A percentile compares a stretch with the other conserved stretches of the same genome.
Evolutionary conservation across 1,284 basidiomycete species (phyloP).

Genomic region (Fomes fomentarius): DNA sequence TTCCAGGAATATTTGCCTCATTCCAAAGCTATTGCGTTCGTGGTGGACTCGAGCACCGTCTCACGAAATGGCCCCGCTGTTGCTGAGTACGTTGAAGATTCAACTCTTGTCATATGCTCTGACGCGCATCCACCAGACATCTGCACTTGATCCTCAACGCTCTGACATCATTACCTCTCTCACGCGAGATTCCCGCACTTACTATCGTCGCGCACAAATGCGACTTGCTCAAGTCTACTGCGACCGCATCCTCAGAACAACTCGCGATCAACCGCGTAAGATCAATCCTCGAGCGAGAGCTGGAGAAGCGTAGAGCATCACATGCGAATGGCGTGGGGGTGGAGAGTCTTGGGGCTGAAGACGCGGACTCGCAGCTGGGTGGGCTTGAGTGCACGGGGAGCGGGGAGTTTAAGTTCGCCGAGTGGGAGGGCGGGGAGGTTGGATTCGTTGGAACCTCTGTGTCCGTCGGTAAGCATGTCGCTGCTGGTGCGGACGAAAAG

Average conservation of each 20-base stretch:
- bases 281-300: conserved; percentile 76
- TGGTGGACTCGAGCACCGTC: conserved; percentile 75
- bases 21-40: conserved; percentile 70
- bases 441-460: conserved; percentile 64
- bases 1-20: conserved; percentile 64
- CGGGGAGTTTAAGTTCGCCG: conserved; percentile 64
- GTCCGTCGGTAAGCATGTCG: conserved; percentile 38
- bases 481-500: conserved; percentile 37
- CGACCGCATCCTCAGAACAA: conserved; percentile 45
- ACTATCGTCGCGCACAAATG: conserved; percentile 75
- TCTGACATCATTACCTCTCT: conserved; percentile 72
- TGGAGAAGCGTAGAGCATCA: conserved; percentile 71
- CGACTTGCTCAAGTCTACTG: conserved; percentile 62
- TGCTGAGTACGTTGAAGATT: conserved; percentile 67
- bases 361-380: conserved; percentile 32
- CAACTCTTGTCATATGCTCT: neutral
- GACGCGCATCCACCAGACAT: conserved; percentile 48
- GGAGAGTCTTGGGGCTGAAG: conserved; percentile 61
- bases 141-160: conserved; percentile 70
- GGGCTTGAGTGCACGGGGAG: conserved; percentile 38
- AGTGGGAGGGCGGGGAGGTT: conserved; percentile 82
- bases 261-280: conserved; percentile 72
- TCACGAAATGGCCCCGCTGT: conserved; percentile 72
- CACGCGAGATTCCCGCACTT: conserved; percentile 59
- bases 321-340: conserved; percentile 67